phyloP scores from a whole-genome alignment of 2,329 filamentous ascomycete species.

The Trichoderma gracile region DNA sequence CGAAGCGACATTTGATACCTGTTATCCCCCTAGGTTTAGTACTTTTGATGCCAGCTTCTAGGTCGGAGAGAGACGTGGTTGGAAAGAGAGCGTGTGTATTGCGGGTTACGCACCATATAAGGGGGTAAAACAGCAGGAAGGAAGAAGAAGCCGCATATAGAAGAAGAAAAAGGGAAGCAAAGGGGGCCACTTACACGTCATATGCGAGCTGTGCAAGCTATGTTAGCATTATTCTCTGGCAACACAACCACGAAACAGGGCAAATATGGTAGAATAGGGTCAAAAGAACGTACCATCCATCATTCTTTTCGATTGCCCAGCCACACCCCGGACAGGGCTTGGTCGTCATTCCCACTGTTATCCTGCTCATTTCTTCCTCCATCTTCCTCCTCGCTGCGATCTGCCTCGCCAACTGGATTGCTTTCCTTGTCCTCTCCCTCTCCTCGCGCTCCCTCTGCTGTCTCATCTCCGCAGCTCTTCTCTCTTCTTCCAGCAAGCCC shows the following conservation, averaged over 20 bases:
- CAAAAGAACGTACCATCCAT: constrained; percentile 42
- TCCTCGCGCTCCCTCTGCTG: constrained; percentile 32
- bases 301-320: constrained; percentile 44
- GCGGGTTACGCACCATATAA: constrained; percentile 22
- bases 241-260: not conserved
- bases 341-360: constrained; percentile 36
- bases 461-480: constrained; percentile 33
- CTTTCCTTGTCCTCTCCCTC: constrained; percentile 33
- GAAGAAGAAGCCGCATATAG: not conserved
- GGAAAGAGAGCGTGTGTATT: constrained; percentile 2
- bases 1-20: constrained; percentile 40
- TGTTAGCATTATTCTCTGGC: constrained; percentile 30
- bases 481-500: constrained; percentile 37
- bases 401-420: constrained; percentile 34
- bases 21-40: not conserved
- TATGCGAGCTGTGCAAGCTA: constrained; percentile 38
- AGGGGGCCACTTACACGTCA: constrained; percentile 43
- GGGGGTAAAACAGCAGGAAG: not conserved
- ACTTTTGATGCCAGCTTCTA: not conserved
- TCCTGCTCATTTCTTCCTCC: constrained; percentile 40
- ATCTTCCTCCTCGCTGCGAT: constrained; percentile 35
- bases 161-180: not conserved
- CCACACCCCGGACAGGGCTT: constrained; percentile 44
- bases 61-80: not conserved
- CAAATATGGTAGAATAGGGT: not conserved